Evolutionary conservation across 371 early-diverging fungal species (phyloP), one percentile per base, ranked within the genome.

Genomic region (Mycotypha africana): DNA sequence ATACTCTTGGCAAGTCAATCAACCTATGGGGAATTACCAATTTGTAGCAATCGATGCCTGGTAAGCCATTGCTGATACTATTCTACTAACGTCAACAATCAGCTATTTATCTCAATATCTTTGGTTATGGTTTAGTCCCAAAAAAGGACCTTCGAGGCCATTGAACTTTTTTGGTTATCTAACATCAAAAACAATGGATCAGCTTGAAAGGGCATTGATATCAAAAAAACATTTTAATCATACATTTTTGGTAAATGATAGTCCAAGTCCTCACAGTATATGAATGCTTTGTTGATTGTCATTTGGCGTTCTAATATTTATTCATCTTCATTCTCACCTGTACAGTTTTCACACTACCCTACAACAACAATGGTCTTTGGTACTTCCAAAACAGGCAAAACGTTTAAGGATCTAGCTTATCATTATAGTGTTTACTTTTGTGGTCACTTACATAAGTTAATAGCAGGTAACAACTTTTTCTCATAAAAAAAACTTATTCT

Each of bases 111-210:
- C 35, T 25, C 54, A 9, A 20, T n/a, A 35, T 35, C 24, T 33
- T 7, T n/a, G n/a, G n/a, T n/a, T n/a, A n/a, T n/a, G n/a, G n/a
- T n/a, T n/a, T 48, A 79, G 82, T 43, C 92, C 92, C 1, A 73
- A 74, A 36, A 65, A 68, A n/a, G 93, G 93, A 6, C 81, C 89
- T 19, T 74, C 84, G 6, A 65, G 92, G 24, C 95, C 93, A 1
- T 77, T 92, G 62, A 95, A 95, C 51, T 93, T 95, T 51, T 95
- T 94, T 60, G 93, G 93, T 1, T 79, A 83, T 53, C 58, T 92
- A 36, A 88, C 88, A 24, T 74, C 75, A 3, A 56, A 60, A 19
- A 86, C 84, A 22, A 86, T 95, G 88, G 79, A 89, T 64, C 58
- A 66, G 23, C 58, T 95, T 2, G 42, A 56, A 56, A 67, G 23